Conservation (phyloP, 805 yeast genomes). For the Candida krabiensis region DNA sequence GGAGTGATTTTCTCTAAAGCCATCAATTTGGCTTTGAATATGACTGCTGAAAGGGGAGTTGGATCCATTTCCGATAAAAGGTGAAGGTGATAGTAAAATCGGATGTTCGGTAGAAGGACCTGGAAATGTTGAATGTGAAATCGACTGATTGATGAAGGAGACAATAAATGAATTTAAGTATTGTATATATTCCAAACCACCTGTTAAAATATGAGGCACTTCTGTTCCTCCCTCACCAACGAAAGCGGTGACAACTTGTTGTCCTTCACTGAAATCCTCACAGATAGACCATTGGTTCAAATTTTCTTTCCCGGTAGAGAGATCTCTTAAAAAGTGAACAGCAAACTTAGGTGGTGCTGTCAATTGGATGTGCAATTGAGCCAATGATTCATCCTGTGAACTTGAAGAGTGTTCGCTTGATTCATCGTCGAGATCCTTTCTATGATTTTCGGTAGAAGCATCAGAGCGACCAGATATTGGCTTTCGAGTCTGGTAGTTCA, state of each 20-base stretch:
- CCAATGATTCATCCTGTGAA: conserved; percentile 42
- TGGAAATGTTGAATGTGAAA: conserved; percentile 33
- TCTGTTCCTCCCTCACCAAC: conserved; percentile 57
- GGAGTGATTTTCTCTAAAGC: conserved; percentile 4
- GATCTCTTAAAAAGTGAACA: conserved; percentile 64
- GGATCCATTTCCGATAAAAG: conserved; percentile 4
- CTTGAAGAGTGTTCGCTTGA: conserved; percentile 36
- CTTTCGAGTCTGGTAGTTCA: conserved; percentile 40
- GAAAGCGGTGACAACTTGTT: conserved; percentile 71
- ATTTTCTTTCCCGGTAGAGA: conserved; percentile 42
- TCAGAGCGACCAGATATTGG: conserved; percentile 20
- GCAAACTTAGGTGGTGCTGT: conserved; percentile 72
- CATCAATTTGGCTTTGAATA: conserved; percentile 3
- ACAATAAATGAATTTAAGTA: conserved; percentile 34
- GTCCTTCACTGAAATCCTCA: conserved; percentile 83
- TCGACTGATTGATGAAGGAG: conserved; percentile 26
- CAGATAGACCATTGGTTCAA: conserved; percentile 76
- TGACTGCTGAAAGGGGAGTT: conserved; percentile 8
- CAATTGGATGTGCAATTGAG: conserved; percentile 32
- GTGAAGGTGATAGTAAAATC: conserved; percentile 22
- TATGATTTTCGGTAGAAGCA: conserved; percentile 18
- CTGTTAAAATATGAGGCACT: conserved; percentile 69
- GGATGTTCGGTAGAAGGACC: conserved; percentile 41
- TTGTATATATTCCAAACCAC: conserved; percentile 38
- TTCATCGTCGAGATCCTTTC: conserved; percentile 24